A percentile compares a stretch with the other conserved stretches of the same genome.
These are phyloP conservation scores for Salix dunnii DNA, from an alignment of 345 rosid genomes.

Conservation along the genomic window DNA sequence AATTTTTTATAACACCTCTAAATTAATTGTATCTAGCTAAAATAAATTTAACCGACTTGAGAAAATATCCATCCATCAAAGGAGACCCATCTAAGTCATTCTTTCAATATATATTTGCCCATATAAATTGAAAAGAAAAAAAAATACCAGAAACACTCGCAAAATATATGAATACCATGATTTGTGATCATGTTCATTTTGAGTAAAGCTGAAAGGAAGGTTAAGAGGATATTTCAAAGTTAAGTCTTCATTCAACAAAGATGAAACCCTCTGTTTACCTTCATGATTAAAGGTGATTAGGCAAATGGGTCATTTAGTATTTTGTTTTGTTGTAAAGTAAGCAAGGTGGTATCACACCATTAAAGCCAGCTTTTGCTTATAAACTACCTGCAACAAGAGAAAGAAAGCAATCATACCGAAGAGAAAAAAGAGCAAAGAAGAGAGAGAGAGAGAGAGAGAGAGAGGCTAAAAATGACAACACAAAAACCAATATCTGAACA, in stretches of 20 bases:
- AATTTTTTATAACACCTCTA: too few relatives aligned
- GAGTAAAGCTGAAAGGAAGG: conserved; percentile 21
- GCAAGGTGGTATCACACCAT: conserved; percentile 26
- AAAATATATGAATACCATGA: neutral
- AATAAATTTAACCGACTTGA: conserved; percentile 20
- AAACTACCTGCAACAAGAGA: conserved; percentile 28
- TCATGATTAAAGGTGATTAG: conserved; percentile 30
- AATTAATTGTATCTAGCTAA: too few relatives aligned
- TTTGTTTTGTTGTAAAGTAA: conserved; percentile 22
- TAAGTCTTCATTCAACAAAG: conserved; percentile 32
- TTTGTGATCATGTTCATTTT: neutral
- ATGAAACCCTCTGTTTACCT: conserved; percentile 22
- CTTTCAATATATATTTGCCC: too few relatives aligned
- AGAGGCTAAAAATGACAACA: conserved; percentile 37
- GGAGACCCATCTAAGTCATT: conserved; percentile 2
- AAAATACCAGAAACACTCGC: too few relatives aligned
- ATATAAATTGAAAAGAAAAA: too few relatives aligned
- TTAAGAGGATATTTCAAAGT: conserved; percentile 4
- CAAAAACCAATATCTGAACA: conserved; percentile 46
- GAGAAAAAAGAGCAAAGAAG: neutral
- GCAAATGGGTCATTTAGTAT: conserved; percentile 25
- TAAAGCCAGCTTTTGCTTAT: conserved; percentile 36
- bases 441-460: conserved; percentile 13
- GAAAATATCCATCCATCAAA: conserved; percentile 28
- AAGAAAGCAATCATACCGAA: conserved; percentile 36